phyloP scores from a whole-genome alignment of 1,284 basidiomycete genomes.

The Cerioporus squamosus region DNA sequence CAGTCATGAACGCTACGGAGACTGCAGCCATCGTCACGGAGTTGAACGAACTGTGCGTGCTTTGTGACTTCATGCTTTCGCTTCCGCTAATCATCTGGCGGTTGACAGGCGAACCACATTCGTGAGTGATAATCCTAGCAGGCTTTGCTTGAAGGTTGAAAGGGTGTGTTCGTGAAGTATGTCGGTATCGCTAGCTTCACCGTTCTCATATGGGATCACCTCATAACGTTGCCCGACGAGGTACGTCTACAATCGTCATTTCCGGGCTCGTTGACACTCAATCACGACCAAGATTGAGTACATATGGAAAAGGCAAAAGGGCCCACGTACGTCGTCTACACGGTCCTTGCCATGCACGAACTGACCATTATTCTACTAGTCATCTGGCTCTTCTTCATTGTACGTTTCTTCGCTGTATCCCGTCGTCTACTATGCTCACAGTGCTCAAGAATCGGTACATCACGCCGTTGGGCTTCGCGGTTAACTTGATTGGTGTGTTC shows the following conservation, averaged over 20 bases:
- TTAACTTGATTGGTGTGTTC: constrained; percentile 49
- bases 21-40: background rate
- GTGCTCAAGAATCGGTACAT: constrained; percentile 49
- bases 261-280: background rate
- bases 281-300: constrained; percentile 37
- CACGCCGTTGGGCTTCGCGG: constrained; percentile 52
- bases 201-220: constrained; percentile 52
- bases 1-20: background rate
- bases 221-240: constrained; percentile 53
- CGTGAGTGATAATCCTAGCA: background rate
- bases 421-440: background rate
- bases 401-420: constrained; percentile 28
- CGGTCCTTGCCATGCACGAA: background rate
- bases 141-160: background rate
- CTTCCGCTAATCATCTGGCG: background rate
- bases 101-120: background rate
- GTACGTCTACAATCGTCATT: constrained; percentile 10
- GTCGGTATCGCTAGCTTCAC: constrained; percentile 53
- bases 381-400: constrained; percentile 52
- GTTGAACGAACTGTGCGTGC: background rate
- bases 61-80: background rate
- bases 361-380: constrained; percentile 31
- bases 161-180: constrained; percentile 36
- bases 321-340: constrained; percentile 44
- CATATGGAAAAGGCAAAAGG: constrained; percentile 48